phyloP scores from a whole-genome alignment of 768 basidiomycete species.

The Tephrocybe sp. region DNA sequence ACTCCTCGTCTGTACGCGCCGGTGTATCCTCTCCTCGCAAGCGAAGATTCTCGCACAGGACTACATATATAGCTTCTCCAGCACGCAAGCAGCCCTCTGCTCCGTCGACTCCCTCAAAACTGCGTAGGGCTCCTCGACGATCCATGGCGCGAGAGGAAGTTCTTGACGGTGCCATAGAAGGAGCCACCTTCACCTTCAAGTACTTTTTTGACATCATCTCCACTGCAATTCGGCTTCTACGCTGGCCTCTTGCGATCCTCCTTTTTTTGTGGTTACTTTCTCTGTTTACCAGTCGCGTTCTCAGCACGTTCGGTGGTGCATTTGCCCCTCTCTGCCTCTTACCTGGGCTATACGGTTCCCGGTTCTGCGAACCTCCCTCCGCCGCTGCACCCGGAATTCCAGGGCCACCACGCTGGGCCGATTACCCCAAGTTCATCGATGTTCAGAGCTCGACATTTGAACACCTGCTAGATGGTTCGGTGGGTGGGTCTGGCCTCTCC shows the following conservation, averaged over 20 bases:
- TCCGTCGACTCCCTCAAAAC: conserved; percentile 11
- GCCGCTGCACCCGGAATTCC: background rate
- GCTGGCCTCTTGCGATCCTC: conserved; percentile 54
- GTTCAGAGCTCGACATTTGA: conserved; percentile 64
- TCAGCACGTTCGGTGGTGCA: conserved; percentile 41
- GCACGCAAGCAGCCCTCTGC: conserved; percentile 16
- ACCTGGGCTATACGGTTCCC: conserved; percentile 53
- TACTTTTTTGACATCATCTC: conserved; percentile 52
- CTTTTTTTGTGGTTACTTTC: conserved; percentile 53
- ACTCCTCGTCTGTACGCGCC: conserved; percentile 14
- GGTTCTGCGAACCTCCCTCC: conserved; percentile 40
- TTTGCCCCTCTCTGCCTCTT: conserved; percentile 62
- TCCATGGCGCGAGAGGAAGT: conserved; percentile 26
- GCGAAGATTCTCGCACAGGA: conserved; percentile 25
- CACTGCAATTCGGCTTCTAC: conserved; percentile 48
- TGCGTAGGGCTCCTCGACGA: conserved; percentile 10
- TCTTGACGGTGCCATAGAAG: conserved; percentile 29
- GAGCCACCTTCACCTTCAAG: conserved; percentile 22
- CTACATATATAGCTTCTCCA: conserved; percentile 19
- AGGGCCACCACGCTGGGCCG: conserved; percentile 43
- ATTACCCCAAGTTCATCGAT: conserved; percentile 61
- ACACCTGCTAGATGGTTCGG: conserved; percentile 57
- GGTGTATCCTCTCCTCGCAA: conserved; percentile 26
- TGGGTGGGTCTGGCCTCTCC: conserved; percentile 58
- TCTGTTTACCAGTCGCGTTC: conserved; percentile 39